Conservation (phyloP, 2,329 filamentous ascomycete genomes). For the Botryotinia calthae region DNA sequence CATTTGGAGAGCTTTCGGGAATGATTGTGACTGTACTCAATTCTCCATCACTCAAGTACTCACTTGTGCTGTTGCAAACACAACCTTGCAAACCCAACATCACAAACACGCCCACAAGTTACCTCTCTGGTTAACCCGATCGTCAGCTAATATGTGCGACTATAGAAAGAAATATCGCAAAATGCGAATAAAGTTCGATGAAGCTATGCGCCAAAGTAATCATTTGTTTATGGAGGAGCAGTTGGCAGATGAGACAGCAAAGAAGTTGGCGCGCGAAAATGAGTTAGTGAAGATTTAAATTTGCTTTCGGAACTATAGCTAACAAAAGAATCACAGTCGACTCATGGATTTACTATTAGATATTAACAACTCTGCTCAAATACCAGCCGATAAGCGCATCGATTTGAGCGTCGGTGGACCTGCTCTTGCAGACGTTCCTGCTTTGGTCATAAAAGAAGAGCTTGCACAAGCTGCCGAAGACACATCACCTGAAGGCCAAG, state of each 20-base stretch:
- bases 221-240: constrained; percentile 78
- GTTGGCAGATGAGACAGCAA: constrained; percentile 75
- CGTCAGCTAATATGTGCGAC: constrained; percentile 44
- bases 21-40: background rate
- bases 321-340: constrained; percentile 56
- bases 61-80: background rate
- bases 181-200: constrained; percentile 77
- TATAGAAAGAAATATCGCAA: constrained; percentile 95
- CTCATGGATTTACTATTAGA: constrained; percentile 85
- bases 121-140: background rate
- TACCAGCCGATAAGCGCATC: constrained; percentile 71
- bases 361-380: constrained; percentile 79
- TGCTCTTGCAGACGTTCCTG: constrained; percentile 29
- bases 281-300: constrained; percentile 60
- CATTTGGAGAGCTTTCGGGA: background rate
- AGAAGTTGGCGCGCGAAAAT: constrained; percentile 83
- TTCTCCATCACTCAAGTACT: background rate
- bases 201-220: constrained; percentile 77
- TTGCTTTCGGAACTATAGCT: constrained; percentile 8
- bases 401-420: constrained; percentile 53
- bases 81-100: background rate
- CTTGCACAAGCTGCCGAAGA: constrained; percentile 28
- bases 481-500: constrained; percentile 33
- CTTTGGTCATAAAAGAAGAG: constrained; percentile 32
- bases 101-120: background rate